A percentile compares a stretch with the other conserved stretches of the same genome.
These are phyloP conservation scores for Candida ficus DNA, from an alignment of 805 yeast species.

Conservation along the genomic window DNA sequence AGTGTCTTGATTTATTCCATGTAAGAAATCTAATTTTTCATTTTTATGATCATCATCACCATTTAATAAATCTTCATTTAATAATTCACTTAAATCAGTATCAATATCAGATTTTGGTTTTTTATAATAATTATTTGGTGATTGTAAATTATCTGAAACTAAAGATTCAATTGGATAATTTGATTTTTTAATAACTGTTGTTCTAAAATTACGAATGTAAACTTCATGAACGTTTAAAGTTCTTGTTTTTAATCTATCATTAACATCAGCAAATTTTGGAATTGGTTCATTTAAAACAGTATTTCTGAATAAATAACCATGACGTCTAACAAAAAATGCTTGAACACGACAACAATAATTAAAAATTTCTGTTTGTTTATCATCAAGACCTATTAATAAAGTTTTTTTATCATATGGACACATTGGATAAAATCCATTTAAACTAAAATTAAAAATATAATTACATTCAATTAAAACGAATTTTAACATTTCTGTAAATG, in stretches of 20 bases:
- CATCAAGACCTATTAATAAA: constrained; percentile 8
- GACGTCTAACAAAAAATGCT: constrained; percentile 19
- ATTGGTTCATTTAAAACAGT: constrained; percentile 18
- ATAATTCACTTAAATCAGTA: not conserved
- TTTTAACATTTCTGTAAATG: constrained; percentile 14
- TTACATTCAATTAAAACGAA: constrained; percentile 13
- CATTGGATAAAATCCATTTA: constrained; percentile 18
- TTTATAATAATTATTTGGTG: constrained; percentile 6
- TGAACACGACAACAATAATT: constrained; percentile 19
- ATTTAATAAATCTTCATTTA: not conserved
- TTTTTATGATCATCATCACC: not conserved
- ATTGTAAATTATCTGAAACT: constrained; percentile 1
- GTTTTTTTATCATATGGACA: constrained; percentile 11
- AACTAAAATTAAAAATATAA: constrained; percentile 18
- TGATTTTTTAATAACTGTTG: constrained; percentile 11
- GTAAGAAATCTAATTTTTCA: constrained; percentile 10
- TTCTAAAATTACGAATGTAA: constrained; percentile 14
- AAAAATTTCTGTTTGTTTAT: constrained; percentile 9
- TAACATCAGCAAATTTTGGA: constrained; percentile 10
- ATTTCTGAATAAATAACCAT: constrained; percentile 14
- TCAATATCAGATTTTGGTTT: too few species aligned
- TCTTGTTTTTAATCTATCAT: constrained; percentile 18
- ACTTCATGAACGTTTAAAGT: constrained; percentile 18
- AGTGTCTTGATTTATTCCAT: constrained; percentile 8
- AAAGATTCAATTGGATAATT: constrained; percentile 19